Conservation (phyloP, 192 early-diverging fungal genomes). For the Backusella luteola region DNA sequence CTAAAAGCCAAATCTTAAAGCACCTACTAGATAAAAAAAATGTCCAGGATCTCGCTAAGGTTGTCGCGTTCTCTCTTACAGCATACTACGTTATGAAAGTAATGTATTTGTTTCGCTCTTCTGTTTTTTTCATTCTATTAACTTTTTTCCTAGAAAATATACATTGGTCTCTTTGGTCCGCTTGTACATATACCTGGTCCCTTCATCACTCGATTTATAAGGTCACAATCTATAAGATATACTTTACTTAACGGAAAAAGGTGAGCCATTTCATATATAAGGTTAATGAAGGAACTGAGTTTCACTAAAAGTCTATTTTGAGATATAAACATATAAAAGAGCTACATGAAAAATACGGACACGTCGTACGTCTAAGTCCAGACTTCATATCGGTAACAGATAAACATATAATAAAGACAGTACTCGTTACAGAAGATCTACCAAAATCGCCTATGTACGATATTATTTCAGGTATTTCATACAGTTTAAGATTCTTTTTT, state of each 20-base stretch:
- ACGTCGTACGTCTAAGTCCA: slow-evolving; percentile 36
- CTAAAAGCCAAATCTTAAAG: neutral
- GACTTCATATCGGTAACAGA: slow-evolving; percentile 37
- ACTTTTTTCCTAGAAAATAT: slow-evolving; percentile 19
- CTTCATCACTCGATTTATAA: slow-evolving; percentile 19
- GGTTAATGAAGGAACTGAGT: neutral
- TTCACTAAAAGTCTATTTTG: neutral
- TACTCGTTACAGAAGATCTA: slow-evolving; percentile 28
- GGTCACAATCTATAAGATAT: neutral
- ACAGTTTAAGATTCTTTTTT: neutral
- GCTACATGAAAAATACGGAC: slow-evolving; percentile 40
- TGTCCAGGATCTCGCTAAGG: neutral
- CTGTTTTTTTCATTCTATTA: neutral
- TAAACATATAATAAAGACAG: slow-evolving; percentile 40
- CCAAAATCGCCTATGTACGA: neutral
- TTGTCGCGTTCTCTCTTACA: neutral
- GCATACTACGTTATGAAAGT: neutral
- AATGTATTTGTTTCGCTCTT: neutral
- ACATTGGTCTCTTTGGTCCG: slow-evolving; percentile 20
- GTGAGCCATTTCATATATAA: neutral
- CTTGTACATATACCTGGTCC: slow-evolving; percentile 21
- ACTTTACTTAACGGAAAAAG: slow-evolving; percentile 4
- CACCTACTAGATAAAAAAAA: neutral
- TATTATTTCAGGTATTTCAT: slow-evolving; percentile 2
- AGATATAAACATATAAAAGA: slow-evolving; percentile 7